A percentile compares a stretch with the other conserved stretches of the same genome.
phyloP scores from a whole-genome alignment of 2,329 filamentous ascomycete genomes.

The Dactylellina parvicollis region DNA sequence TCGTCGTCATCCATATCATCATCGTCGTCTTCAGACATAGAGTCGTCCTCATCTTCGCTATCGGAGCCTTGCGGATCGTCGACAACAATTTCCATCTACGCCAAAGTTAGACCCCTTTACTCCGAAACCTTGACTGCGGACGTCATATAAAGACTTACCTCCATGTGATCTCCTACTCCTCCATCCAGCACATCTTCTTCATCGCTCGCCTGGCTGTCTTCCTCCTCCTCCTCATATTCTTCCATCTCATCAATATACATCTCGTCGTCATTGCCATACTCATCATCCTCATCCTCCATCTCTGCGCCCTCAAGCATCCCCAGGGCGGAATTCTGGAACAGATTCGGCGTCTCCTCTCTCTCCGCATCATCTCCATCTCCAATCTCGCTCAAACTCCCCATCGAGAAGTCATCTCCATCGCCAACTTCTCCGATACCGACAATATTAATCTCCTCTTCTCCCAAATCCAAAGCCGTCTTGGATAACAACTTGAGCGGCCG shows the following conservation, averaged over 20 bases:
- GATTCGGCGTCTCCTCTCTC: constrained; percentile 92
- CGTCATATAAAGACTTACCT: too few species aligned
- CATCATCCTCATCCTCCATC: constrained; percentile 80
- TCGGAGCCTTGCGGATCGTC: constrained; percentile 74
- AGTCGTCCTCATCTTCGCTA: constrained; percentile 71
- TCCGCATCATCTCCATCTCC: constrained; percentile 67
- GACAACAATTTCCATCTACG: constrained; percentile 78
- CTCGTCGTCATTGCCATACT: constrained; percentile 74
- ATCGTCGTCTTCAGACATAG: constrained; percentile 67
- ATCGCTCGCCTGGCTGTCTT: constrained; percentile 82
- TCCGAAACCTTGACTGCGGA: not conserved
- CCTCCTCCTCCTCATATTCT: constrained; percentile 89
- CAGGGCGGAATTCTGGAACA: constrained; percentile 94
- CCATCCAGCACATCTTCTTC: constrained; percentile 74
- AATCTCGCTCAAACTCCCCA: constrained; percentile 84
- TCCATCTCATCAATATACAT: constrained; percentile 84
- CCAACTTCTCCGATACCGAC: constrained; percentile 63
- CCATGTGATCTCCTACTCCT: constrained; percentile 55
- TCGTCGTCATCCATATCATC: constrained; percentile 72
- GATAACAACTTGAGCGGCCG: constrained; percentile 88
- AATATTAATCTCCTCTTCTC: constrained; percentile 66
- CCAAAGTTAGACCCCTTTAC: constrained; percentile 1
- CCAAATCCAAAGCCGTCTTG: constrained; percentile 84
- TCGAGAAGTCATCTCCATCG: constrained; percentile 87
- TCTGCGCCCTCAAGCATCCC: constrained; percentile 91